Evolutionary conservation across 2,329 filamentous ascomycete species (phyloP), one percentile per base, ranked within the genome.

Genomic region (Aspergillus sp.): DNA sequence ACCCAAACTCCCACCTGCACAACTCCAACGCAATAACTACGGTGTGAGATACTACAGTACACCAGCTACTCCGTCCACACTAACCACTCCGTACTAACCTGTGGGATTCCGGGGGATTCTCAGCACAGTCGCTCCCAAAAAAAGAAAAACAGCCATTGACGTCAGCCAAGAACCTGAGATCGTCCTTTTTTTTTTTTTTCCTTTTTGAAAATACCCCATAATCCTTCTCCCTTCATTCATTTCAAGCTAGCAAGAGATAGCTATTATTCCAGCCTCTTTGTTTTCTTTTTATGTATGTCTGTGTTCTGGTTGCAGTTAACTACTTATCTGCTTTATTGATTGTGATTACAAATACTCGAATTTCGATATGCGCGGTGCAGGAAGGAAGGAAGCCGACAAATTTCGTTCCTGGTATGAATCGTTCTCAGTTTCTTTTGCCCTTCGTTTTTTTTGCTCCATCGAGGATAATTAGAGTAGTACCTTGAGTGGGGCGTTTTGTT

Each of bases 101-200:
- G 10, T 30, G 50, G 48, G 49, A 59, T 56, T 60, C 62, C 53
- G 62, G 61, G 61, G 62, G 60, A 64, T 62, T 59, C 52, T 60
- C 60, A 55, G 53, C 50, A 53, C 22, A 25, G 22, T 27, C 13
- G 27, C 25, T 27, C 25, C 41, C 7, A 30, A 27, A 43, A 43
- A 43, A 43, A 22, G 43, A 43, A 41, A 43, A 33, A 5, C 23
- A 13, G 37, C 44, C 30, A 35, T 22, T 27, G 19, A 47, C 45
- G 45, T 47, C 39, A 47, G 45, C 45, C 45, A 47, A 47, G 45
- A 47, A 19, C 4, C 12, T 39, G 44, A 17, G 25, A 44, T 44
- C 42, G 30, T 33, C 20, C 19, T 44, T 30, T 10, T 10, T 17
- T 30, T 22, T 19, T 19, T 19, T 19, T 19, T 19, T 19, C 17